Base-by-base conservation (phyloP, 2,329 filamentous ascomycete species). In the Polytolypa hystricis region DNA sequence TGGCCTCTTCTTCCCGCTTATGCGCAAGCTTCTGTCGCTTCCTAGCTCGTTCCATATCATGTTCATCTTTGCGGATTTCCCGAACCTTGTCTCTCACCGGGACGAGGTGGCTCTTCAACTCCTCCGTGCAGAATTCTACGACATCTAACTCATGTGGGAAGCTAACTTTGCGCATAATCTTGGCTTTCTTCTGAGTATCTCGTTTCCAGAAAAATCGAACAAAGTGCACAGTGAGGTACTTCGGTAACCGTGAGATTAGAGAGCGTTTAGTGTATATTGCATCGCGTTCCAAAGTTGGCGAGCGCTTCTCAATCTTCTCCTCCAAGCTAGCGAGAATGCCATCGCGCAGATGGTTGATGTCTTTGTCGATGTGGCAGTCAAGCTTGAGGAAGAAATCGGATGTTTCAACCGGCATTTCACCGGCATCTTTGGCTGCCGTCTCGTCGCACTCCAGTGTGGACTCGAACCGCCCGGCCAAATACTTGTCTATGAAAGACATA, bases 111-210 rank as follows among this genome's bases (percentile, higher is more conserved):
- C 80, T 79, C 58, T 77, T 81, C 44, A 98, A 69, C 36, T 91
- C 81, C 17, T 96, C 87, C 9, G 87, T 89, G 61, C 91, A 98
- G 62, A 94, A 95, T 56, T 98, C 91, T 15, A 93, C 79, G 26
- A 84, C 77, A 53, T 98, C 91, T 21, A 98, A 69, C 61, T 98
- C 91, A 34, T 84, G 79, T 5, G 89, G 89, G 57, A 98, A 98
- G 0, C 85, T 89, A 39, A 98, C 91, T 65, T 96, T 98, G 57
- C 87, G 84, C 84, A 98, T 89, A 51, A 98, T 98, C 72, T 98
- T 98, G 47, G 89, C 87, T 71, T 98, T 98, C 69, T 96, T 96
- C 61, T 93, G 81, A 3, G 84, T 86, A 48, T 93, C 85, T 31
- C 81, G 78, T 56, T 93, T 89, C 91, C 91, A 98, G 67, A 89